phyloP scores from a whole-genome alignment of 192 early-diverging fungal genomes.

The Allomyces macrogynus region DNA sequence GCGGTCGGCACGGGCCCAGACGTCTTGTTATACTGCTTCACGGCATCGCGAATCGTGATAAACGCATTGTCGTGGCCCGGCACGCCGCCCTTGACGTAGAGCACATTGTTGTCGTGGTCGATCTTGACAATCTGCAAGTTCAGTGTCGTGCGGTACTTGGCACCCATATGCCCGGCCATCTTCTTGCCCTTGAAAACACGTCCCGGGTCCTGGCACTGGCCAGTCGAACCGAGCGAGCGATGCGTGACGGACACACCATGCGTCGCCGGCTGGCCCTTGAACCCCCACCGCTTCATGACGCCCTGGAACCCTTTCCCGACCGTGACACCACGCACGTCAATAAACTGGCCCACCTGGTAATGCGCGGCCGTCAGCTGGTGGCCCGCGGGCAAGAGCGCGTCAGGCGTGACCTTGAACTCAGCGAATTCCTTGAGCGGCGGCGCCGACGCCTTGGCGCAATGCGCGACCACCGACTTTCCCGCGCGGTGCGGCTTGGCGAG shows the following conservation, averaged over 20 bases:
- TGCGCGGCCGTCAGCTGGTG: slow-evolving; percentile 60
- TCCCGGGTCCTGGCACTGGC: slow-evolving; percentile 62
- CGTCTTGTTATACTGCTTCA: slow-evolving; percentile 38
- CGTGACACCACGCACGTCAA: slow-evolving; percentile 47
- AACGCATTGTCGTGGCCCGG: slow-evolving; percentile 72
- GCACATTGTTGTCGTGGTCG: slow-evolving; percentile 60
- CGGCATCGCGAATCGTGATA: slow-evolving; percentile 69
- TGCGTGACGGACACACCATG: slow-evolving; percentile 87
- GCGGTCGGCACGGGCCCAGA: not conserved
- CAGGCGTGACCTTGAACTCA: slow-evolving; percentile 65
- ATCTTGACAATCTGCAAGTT: slow-evolving; percentile 70
- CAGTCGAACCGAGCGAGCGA: slow-evolving; percentile 70
- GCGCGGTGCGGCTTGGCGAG: slow-evolving; percentile 36
- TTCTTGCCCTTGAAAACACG: slow-evolving; percentile 91
- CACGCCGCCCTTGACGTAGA: slow-evolving; percentile 83
- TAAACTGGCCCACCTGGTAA: slow-evolving; percentile 87
- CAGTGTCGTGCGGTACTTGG: slow-evolving; percentile 55
- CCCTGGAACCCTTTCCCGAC: slow-evolving; percentile 90
- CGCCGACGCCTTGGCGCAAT: slow-evolving; percentile 48
- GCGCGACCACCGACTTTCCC: slow-evolving; percentile 50
- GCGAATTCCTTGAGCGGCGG: slow-evolving; percentile 55
- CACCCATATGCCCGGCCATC: slow-evolving; percentile 93
- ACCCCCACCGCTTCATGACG: slow-evolving; percentile 92
- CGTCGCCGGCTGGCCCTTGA: slow-evolving; percentile 73
- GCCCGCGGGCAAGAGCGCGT: slow-evolving; percentile 55